These are phyloP conservation scores for Zalaria sp. DNA, from an alignment of 2,329 filamentous ascomycete species.

Conservation along the genomic window DNA sequence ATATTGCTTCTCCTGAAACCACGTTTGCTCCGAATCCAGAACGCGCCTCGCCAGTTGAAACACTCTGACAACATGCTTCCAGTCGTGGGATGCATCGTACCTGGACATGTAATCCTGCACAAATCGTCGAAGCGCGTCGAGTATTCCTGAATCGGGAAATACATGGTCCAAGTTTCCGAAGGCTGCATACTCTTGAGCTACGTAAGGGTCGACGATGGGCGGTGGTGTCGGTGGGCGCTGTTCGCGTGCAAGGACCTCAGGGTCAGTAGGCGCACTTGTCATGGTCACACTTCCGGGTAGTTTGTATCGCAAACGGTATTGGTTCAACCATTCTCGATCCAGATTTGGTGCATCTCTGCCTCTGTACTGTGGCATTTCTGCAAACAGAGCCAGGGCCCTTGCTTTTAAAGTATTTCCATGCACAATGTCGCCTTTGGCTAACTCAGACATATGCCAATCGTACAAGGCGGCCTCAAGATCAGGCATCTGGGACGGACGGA, in stretches of 20 bases:
- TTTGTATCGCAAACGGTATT: conserved; percentile 9
- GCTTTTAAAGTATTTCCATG: conserved; percentile 11
- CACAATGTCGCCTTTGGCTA: conserved; percentile 7
- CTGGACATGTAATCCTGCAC: conserved; percentile 59
- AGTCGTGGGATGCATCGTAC: conserved; percentile 82
- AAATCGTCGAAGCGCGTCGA: conserved; percentile 35
- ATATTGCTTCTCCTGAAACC: conserved; percentile 21
- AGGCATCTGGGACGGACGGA: conserved; percentile 7
- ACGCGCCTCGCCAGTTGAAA: conserved; percentile 56
- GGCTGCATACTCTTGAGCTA: conserved; percentile 4
- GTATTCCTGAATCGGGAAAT: conserved; percentile 10
- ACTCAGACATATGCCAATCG: conserved; percentile 9
- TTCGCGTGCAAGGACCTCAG: too few relatives aligned
- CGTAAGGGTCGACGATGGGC: background rate
- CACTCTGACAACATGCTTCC: conserved; percentile 69
- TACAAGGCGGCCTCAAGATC: conserved; percentile 9
- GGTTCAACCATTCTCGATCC: conserved; percentile 9
- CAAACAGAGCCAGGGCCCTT: conserved; percentile 9
- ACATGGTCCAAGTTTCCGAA: conserved; percentile 6
- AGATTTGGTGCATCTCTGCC: conserved; percentile 8
- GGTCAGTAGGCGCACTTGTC: too few relatives aligned
- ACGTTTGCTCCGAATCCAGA: conserved; percentile 33
- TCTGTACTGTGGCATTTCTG: conserved; percentile 9
- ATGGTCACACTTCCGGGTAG: conserved; percentile 5
- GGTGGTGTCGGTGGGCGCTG: conserved; percentile 1